Evolutionary conservation across 2,329 filamentous ascomycete species (phyloP), one percentile per base, ranked within the genome.

Genomic region (Aspergillus sp.): DNA sequence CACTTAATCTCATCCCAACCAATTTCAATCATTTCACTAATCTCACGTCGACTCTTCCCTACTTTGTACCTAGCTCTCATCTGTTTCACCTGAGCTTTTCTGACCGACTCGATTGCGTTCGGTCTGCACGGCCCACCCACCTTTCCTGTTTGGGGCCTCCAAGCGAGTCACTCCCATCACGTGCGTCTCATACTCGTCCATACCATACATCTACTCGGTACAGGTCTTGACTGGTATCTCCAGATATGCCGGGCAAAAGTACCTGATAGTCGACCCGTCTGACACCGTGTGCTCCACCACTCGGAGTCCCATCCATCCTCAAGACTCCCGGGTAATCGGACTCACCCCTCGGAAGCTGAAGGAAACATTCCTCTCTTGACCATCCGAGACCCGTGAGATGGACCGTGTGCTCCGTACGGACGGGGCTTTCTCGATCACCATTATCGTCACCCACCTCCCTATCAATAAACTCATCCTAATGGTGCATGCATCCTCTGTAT

Each of bases 161-260:
- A 59, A 57, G 52, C 55, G 55, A 59, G 52, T 29, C 9, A 47
- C 49, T 50, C 21, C 21, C 17, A 20, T 57, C 57, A 59, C 57
- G 53, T 59, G 57, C 20, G 4, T 19, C 10, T 3, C 20, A 47
- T 50, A 50, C 49, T 23, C n/a, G 32, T 41, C 29, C 42, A 31
- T 46, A 43, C 44, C 19, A 16, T 45, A 49, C 31, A 17, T 36
- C 23, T 6, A 14, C 5, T 42, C 13, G 16, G 13, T 20, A 4
- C 17, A 42, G 14, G 17, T 44, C 42, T 7, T 29, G 7, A 10
- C 25, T 29, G 25, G 25, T 25, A 25, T 29, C 25, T 10, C 25
- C 25, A 6, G 25, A 29, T 11, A 29, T 10, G 25, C 25, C 5
- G 7, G 25, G 7, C 25, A 29, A 29, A 29, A 29, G 25, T 29